phyloP scores from a whole-genome alignment of 805 yeast genomes.

The Spathaspora boniae region DNA sequence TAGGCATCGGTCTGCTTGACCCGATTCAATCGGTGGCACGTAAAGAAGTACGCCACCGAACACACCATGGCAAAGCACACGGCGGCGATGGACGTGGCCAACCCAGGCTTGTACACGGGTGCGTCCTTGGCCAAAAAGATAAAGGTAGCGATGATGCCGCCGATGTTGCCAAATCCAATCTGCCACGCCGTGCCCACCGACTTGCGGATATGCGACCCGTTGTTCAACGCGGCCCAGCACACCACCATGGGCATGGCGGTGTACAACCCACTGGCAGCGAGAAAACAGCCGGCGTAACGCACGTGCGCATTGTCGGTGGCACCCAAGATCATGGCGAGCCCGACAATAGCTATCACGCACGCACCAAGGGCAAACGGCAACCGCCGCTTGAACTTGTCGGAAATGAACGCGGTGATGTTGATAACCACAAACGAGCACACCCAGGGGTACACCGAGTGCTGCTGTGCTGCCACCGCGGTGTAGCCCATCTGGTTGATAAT shows the following conservation, averaged over 20 bases:
- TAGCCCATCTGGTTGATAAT: conserved; percentile 60
- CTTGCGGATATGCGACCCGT: conserved; percentile 60
- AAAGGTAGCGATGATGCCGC: conserved; percentile 64
- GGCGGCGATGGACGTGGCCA: conserved; percentile 49
- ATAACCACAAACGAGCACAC: conserved; percentile 67
- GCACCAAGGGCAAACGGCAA: conserved; percentile 37
- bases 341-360: conserved; percentile 40
- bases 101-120: conserved; percentile 57
- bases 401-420: conserved; percentile 56
- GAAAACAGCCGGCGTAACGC: conserved; percentile 63
- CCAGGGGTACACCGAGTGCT: conserved; percentile 86
- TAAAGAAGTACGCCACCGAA: conserved; percentile 30
- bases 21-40: conserved; percentile 20
- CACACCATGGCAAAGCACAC: conserved; percentile 38
- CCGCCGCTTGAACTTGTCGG: conserved; percentile 54
- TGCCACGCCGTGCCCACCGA: conserved; percentile 58
- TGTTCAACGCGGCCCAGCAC: conserved; percentile 64
- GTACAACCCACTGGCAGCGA: conserved; percentile 56
- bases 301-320: conserved; percentile 31
- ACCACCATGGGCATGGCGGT: conserved; percentile 66
- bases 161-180: conserved; percentile 71
- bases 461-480: conserved; percentile 71
- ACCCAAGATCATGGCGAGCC: conserved; percentile 55
- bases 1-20: conserved; percentile 25
- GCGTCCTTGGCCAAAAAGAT: conserved; percentile 52